Conservation (phyloP, 1,284 basidiomycete species). For the Violaceomyces palustris region DNA sequence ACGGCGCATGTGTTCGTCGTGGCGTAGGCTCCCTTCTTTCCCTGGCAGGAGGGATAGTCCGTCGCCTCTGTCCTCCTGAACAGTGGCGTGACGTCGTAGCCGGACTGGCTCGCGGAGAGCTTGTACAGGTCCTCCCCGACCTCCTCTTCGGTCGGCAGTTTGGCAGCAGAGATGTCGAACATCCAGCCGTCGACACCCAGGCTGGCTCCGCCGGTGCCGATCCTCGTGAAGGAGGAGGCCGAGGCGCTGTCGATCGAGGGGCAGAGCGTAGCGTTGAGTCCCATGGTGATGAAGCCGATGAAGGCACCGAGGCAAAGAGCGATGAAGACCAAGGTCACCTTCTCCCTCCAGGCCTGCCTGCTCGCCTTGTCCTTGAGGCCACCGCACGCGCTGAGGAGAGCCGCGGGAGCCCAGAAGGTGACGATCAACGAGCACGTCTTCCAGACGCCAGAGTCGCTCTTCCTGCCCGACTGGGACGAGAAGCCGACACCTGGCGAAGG, state of each 20-base stretch:
- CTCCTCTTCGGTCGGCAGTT: slow-evolving; percentile 57
- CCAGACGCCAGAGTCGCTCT: slow-evolving; percentile 29
- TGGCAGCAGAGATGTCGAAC: slow-evolving; percentile 63
- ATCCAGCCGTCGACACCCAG: slow-evolving; percentile 74
- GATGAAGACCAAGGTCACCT: slow-evolving; percentile 43
- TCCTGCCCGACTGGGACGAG: slow-evolving; percentile 5
- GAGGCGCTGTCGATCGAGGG: slow-evolving; percentile 57
- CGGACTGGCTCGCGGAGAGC: slow-evolving; percentile 57
- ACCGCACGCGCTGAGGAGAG: slow-evolving; percentile 52
- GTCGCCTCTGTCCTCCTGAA: slow-evolving; percentile 57
- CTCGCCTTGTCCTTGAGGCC: slow-evolving; percentile 35
- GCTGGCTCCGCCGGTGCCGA: slow-evolving; percentile 18
- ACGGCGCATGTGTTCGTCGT: slow-evolving; percentile 66
- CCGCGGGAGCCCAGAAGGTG: slow-evolving; percentile 49
- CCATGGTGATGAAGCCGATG: slow-evolving; percentile 90
- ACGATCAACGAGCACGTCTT: slow-evolving; percentile 23
- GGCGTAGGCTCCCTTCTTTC: slow-evolving; percentile 60
- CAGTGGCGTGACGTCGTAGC: slow-evolving; percentile 80
- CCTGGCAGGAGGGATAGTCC: slow-evolving; percentile 60
- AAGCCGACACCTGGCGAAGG: slow-evolving; percentile 55
- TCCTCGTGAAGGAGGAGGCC: slow-evolving; percentile 22
- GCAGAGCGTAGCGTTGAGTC: slow-evolving; percentile 86
- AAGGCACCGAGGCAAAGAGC: slow-evolving; percentile 63
- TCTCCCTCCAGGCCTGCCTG: slow-evolving; percentile 52
- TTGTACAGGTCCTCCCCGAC: slow-evolving; percentile 62